A percentile compares a stretch with the other conserved stretches of the same genome.
Conservation (phyloP, 306 rosid species). For the Citrullus amarus region DNA sequence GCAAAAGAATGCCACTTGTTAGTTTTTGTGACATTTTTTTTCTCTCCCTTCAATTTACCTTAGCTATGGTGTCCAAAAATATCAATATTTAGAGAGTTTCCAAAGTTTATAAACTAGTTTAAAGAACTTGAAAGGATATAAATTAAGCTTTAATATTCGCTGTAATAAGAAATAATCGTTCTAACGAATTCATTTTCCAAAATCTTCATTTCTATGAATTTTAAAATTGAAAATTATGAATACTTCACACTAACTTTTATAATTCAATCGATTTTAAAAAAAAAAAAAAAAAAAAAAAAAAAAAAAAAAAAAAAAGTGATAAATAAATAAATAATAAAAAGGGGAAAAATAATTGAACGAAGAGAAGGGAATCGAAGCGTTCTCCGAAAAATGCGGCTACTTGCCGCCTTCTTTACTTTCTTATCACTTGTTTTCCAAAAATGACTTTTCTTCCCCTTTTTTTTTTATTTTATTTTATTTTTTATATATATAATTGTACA, state of each 20-base stretch:
- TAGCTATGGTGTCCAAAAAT: no score
- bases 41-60: no score
- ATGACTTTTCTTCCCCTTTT: neutral
- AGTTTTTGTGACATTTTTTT: no score
- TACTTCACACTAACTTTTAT: no score
- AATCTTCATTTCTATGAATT: neutral
- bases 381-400: conserved; percentile 83
- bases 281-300: neutral
- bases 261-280: neutral
- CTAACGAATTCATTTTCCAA: no score
- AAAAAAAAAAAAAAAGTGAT: neutral
- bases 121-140: no score
- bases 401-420: conserved; percentile 77
- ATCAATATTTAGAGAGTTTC: no score
- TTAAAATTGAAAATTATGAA: neutral
- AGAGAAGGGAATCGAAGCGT: conserved; percentile 31
- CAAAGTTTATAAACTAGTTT: no score
- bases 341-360: neutral
- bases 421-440: conserved; percentile 28
- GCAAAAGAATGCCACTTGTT: no score
- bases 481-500: no score
- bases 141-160: no score
- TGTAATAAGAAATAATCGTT: no score
- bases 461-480: neutral
- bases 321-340: neutral